Evolutionary conservation across 1,284 basidiomycete genomes (phyloP).

Genomic region (Cerrena zonata): DNA sequence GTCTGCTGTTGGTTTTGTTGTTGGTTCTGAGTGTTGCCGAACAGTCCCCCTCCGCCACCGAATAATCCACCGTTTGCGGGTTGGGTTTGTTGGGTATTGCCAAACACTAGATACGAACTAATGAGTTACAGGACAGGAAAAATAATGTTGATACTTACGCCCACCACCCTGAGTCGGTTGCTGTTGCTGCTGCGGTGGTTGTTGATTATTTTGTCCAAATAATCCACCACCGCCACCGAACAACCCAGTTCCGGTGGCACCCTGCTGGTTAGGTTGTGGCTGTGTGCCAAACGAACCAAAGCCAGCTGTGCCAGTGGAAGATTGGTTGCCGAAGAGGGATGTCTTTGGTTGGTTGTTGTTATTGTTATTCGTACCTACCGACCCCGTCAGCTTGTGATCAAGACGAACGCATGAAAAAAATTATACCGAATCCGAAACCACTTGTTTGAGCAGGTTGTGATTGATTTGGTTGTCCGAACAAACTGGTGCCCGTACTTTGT

Average conservation of each 20-base stretch:
- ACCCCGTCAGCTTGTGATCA: too few relatives aligned
- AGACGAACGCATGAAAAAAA: too few relatives aligned
- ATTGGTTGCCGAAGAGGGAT: slow-evolving; percentile 26
- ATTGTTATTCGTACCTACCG: too few relatives aligned
- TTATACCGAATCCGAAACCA: slow-evolving; percentile 31
- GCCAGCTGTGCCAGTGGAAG: slow-evolving; percentile 16
- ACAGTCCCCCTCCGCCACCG: slow-evolving; percentile 11
- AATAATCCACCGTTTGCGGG: slow-evolving; percentile 13
- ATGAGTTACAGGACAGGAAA: background rate
- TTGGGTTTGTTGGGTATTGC: slow-evolving; percentile 16
- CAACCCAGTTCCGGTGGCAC: slow-evolving; percentile 21
- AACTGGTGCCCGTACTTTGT: slow-evolving; percentile 29
- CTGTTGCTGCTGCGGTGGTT: slow-evolving; percentile 27
- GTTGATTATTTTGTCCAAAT: slow-evolving; percentile 24
- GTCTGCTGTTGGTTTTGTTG: slow-evolving; percentile 22
- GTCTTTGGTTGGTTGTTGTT: slow-evolving; percentile 39
- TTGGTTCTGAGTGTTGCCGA: slow-evolving; percentile 12
- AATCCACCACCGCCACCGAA: slow-evolving; percentile 14
- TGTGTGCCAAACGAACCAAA: slow-evolving; percentile 30
- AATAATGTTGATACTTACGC: slow-evolving; percentile 17
- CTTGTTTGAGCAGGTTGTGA: slow-evolving; percentile 24
- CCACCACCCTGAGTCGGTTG: slow-evolving; percentile 13
- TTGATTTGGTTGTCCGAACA: slow-evolving; percentile 35
- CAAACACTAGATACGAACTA: slow-evolving; percentile 17
- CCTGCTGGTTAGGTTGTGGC: slow-evolving; percentile 20